These are phyloP conservation scores for Tripterygium wilfordii DNA, from an alignment of 177 flowering plant species.

Conservation along the genomic window DNA sequence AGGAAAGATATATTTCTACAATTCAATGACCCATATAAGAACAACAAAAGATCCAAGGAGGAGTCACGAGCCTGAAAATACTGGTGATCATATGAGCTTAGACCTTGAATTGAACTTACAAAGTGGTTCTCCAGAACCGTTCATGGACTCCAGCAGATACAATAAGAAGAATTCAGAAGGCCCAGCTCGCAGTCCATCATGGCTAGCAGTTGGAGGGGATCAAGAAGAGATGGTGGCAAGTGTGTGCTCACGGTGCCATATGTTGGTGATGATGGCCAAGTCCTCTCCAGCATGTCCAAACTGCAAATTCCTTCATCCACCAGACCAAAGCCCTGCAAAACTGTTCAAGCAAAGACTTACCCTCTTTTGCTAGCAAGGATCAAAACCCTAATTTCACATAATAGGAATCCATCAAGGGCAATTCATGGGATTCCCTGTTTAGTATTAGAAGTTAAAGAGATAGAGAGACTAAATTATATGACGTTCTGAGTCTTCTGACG, in stretches of 20 bases:
- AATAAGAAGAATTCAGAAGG: constrained; percentile 2
- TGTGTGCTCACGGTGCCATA: constrained; percentile 74
- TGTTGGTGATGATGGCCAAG: constrained; percentile 84
- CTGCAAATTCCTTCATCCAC: constrained; percentile 83
- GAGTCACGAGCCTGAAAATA: constrained; percentile 25
- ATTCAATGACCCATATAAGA: constrained; percentile 59
- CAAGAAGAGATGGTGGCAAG: constrained; percentile 69
- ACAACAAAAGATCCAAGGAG: constrained; percentile 56
- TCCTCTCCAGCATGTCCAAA: constrained; percentile 84
- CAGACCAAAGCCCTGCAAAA: constrained; percentile 28
- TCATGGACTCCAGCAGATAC: constrained; percentile 1
- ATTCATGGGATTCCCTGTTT: no score
- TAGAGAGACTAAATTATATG: no score
- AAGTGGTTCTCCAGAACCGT: constrained; percentile 15
- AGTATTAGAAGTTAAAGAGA: no score
- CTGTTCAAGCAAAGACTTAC: constrained; percentile 32
- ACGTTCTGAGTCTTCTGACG: no score
- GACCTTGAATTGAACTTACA: constrained; percentile 79
- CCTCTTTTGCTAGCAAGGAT: constrained; percentile 31
- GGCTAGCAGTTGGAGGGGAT: constrained; percentile 44
- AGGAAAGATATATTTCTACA: constrained; percentile 66
- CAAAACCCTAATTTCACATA: no score
- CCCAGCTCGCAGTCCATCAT: constrained; percentile 26
- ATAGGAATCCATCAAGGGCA: no score
- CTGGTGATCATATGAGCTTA: constrained; percentile 43